Evolutionary conservation across 2,329 filamentous ascomycete genomes (phyloP).

Genomic region (Zasmidium angulare): DNA sequence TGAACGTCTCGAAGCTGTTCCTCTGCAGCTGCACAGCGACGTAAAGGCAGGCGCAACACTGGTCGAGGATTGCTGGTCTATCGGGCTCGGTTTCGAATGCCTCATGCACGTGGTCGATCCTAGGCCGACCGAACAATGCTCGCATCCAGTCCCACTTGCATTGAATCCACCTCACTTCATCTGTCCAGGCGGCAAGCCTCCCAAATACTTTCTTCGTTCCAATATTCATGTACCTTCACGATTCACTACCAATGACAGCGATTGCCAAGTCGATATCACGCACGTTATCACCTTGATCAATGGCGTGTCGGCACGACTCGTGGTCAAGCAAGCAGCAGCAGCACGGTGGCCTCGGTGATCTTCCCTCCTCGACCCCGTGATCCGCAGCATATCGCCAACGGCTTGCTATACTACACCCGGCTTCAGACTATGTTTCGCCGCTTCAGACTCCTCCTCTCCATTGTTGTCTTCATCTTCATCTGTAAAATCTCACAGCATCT

Average conservation of each 20-base stretch:
- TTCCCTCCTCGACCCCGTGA: neutral
- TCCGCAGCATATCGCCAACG: neutral
- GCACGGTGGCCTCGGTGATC: conserved; percentile 1
- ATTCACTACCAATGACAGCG: too few relatives aligned
- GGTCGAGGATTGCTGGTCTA: too few relatives aligned
- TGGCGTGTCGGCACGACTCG: conserved; percentile 10
- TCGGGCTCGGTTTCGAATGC: too few relatives aligned
- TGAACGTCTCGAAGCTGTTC: too few relatives aligned
- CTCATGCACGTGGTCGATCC: too few relatives aligned
- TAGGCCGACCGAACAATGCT: too few relatives aligned
- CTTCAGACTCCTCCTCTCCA: conserved; percentile 22
- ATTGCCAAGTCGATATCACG: too few relatives aligned
- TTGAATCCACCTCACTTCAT: neutral
- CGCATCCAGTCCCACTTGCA: too few relatives aligned
- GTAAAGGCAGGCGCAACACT: too few relatives aligned
- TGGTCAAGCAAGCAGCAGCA: neutral
- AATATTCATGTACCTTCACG: neutral
- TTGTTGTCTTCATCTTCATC: conserved; percentile 48
- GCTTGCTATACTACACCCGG: neutral
- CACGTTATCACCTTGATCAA: neutral
- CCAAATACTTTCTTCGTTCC: neutral
- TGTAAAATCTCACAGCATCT: conserved; percentile 47
- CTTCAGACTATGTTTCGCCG: conserved; percentile 23
- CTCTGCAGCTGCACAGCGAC: too few relatives aligned
- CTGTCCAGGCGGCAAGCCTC: neutral